Percentiles rank a stretch among this genome's conserved stretches.
These are phyloP conservation scores for Dactylellina leptospora DNA, from an alignment of 2,329 filamentous ascomycete genomes.

Conservation along the genomic window DNA sequence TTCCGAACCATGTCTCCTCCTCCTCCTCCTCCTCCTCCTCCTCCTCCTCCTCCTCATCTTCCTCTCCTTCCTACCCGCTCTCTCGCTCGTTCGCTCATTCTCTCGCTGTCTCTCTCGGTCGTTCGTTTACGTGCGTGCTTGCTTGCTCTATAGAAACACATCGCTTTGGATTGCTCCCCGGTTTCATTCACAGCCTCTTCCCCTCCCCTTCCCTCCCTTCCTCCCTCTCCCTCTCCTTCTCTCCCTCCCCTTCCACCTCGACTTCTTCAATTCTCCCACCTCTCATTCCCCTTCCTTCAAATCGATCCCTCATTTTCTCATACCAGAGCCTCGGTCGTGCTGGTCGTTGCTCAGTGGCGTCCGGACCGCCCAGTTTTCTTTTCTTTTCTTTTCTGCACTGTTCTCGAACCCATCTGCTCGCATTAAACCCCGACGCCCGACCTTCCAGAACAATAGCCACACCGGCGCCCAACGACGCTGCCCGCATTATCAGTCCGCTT, in stretches of 20 bases:
- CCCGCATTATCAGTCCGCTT: slow-evolving; percentile 16
- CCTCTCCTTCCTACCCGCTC: background rate
- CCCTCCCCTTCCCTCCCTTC: background rate
- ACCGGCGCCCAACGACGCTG: background rate
- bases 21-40: background rate
- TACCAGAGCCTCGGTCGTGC: too few relatives aligned
- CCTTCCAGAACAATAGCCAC: slow-evolving; percentile 36
- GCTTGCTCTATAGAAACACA: background rate
- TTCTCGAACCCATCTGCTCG: too few relatives aligned
- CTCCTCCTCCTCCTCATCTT: background rate
- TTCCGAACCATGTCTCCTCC: slow-evolving; percentile 3
- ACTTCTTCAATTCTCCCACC: too few relatives aligned
- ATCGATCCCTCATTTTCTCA: too few relatives aligned
- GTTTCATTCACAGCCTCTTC: background rate
- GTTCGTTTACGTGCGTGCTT: background rate
- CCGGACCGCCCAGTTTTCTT: too few relatives aligned
- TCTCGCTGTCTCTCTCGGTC: background rate
- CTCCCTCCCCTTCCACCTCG: too few relatives aligned
- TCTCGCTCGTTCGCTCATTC: background rate
- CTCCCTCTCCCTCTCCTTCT: background rate
- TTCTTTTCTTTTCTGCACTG: too few relatives aligned
- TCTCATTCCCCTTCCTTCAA: too few relatives aligned
- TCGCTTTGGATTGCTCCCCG: background rate
- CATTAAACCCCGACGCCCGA: too few relatives aligned
- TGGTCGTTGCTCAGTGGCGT: too few relatives aligned